A percentile compares a stretch with the other conserved stretches of the same genome.
Conservation (phyloP, 2,329 filamentous ascomycete genomes). For the Knoxdaviesia capensis region DNA sequence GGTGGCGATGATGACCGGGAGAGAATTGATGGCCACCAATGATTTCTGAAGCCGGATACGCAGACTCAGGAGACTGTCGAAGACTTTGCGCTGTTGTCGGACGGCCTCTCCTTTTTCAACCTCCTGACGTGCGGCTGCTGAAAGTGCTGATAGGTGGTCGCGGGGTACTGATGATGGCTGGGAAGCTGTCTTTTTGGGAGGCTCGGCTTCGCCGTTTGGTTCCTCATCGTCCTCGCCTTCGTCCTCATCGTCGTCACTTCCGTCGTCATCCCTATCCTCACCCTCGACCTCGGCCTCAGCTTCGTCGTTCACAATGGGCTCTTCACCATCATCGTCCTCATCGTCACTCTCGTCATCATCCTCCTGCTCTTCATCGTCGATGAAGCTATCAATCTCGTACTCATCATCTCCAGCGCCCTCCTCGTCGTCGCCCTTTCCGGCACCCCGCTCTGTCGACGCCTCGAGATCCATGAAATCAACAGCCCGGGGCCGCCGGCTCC, state of each 20-base stretch:
- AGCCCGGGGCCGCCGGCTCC: conserved; percentile 24
- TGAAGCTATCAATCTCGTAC: conserved; percentile 14
- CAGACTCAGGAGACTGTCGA: conserved; percentile 74
- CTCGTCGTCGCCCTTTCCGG: conserved; percentile 20
- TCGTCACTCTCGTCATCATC: conserved; percentile 15
- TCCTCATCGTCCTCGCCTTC: conserved; percentile 17
- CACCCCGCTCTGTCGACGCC: conserved; percentile 4
- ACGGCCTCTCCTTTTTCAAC: conserved; percentile 72
- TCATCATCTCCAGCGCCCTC: conserved; percentile 15
- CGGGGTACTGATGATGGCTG: conserved; percentile 3
- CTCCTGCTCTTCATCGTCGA: conserved; percentile 14
- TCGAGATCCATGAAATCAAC: conserved; percentile 30
- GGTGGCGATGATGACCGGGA: conserved; percentile 25
- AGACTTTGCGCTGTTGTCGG: conserved; percentile 65
- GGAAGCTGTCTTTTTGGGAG: conserved; percentile 3
- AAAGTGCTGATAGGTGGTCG: conserved; percentile 4
- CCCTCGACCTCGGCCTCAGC: conserved; percentile 17
- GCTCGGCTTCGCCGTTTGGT: conserved; percentile 15
- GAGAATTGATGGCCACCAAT: conserved; percentile 60
- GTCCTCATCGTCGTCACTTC: conserved; percentile 14
- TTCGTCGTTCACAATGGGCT: conserved; percentile 17
- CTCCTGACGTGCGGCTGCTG: conserved; percentile 23
- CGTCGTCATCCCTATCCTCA: conserved; percentile 12
- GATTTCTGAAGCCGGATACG: conserved; percentile 89
- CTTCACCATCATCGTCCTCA: conserved; percentile 15